A percentile compares a stretch with the other conserved stretches of the same genome.
These are phyloP conservation scores for Zymoseptoria tritici DNA, from an alignment of 2,329 filamentous ascomycete genomes.

Conservation along the genomic window DNA sequence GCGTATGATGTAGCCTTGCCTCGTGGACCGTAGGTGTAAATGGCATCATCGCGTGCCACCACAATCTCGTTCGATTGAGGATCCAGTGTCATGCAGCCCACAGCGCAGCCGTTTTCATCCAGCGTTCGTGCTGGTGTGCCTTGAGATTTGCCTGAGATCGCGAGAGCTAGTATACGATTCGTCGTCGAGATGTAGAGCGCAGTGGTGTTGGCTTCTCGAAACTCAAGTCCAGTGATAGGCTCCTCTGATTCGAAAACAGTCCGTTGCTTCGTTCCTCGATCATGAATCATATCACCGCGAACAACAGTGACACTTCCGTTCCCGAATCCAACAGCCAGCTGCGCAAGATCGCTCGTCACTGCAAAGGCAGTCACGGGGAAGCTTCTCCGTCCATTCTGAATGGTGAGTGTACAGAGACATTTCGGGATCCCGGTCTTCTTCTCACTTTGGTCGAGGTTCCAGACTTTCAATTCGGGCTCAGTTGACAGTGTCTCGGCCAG, in stretches of 20 bases:
- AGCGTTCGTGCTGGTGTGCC: conserved; percentile 80
- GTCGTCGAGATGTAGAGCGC: conserved; percentile 91
- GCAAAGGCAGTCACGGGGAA: conserved; percentile 95
- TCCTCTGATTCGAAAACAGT: conserved; percentile 96
- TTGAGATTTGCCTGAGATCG: conserved; percentile 81
- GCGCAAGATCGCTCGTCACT: conserved; percentile 77
- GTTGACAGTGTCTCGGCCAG: conserved; percentile 78
- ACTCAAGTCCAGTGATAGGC: conserved; percentile 85
- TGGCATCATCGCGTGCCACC: conserved; percentile 88
- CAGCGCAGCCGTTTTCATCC: conserved; percentile 80
- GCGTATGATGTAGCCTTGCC: conserved; percentile 82
- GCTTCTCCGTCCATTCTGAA: conserved; percentile 84
- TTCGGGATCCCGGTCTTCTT: conserved; percentile 88
- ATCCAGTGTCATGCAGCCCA: conserved; percentile 93
- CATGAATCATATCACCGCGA: conserved; percentile 87
- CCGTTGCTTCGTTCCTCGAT: conserved; percentile 86
- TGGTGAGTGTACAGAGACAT: conserved; percentile 75
- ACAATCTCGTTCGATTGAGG: conserved; percentile 73
- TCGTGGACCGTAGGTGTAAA: conserved; percentile 84
- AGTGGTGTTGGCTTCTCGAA: conserved; percentile 57
- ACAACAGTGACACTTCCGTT: conserved; percentile 93
- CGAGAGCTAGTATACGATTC: conserved; percentile 73
- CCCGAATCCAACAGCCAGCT: conserved; percentile 90
- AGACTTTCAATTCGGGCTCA: conserved; percentile 91
- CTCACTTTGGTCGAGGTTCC: conserved; percentile 87